Percentiles rank a stretch among this genome's conserved stretches.
Evolutionary conservation across 1,284 basidiomycete species (phyloP).

Genomic region (Blastosporella zonata): DNA sequence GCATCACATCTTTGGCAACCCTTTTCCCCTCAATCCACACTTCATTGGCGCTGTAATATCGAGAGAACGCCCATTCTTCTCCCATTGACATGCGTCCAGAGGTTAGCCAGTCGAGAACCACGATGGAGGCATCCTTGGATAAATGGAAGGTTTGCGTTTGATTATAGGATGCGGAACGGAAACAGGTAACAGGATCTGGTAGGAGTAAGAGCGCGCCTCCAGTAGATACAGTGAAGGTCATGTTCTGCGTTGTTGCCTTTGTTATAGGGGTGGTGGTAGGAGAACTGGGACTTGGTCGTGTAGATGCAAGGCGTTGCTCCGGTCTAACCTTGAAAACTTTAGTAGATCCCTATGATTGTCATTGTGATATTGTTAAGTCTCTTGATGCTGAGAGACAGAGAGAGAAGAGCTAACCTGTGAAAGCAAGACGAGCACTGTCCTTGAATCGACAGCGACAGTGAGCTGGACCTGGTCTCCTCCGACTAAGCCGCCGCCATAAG

Average conservation of each 20-base stretch:
- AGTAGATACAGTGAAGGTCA: constrained; percentile 54
- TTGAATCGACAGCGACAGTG: constrained; percentile 56
- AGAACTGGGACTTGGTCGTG: constrained; percentile 17
- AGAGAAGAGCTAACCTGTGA: constrained; percentile 73
- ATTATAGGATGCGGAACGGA: constrained; percentile 76
- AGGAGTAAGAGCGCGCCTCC: constrained; percentile 69
- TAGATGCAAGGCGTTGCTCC: constrained; percentile 43
- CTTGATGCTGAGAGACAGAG: constrained; percentile 3
- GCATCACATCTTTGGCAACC: constrained; percentile 72
- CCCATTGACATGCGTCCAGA: constrained; percentile 76
- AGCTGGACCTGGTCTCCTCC: constrained; percentile 80
- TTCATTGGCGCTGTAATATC: constrained; percentile 87
- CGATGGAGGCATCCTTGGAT: constrained; percentile 54
- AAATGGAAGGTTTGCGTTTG: constrained; percentile 79
- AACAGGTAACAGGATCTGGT: constrained; percentile 93
- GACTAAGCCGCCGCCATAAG: constrained; percentile 93
- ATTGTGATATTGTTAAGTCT: background rate
- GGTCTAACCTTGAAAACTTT: constrained; percentile 85
- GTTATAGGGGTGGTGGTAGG: constrained; percentile 11
- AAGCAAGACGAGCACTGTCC: constrained; percentile 62
- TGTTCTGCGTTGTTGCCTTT: constrained; percentile 40
- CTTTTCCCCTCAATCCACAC: constrained; percentile 63
- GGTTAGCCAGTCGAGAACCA: constrained; percentile 89
- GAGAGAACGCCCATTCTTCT: constrained; percentile 88
- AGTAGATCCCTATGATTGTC: constrained; percentile 72